Percentiles rank a stretch among this genome's conserved stretches.
phyloP scores from a whole-genome alignment of 2,329 filamentous ascomycete species.

The Emmonsia crescens region DNA sequence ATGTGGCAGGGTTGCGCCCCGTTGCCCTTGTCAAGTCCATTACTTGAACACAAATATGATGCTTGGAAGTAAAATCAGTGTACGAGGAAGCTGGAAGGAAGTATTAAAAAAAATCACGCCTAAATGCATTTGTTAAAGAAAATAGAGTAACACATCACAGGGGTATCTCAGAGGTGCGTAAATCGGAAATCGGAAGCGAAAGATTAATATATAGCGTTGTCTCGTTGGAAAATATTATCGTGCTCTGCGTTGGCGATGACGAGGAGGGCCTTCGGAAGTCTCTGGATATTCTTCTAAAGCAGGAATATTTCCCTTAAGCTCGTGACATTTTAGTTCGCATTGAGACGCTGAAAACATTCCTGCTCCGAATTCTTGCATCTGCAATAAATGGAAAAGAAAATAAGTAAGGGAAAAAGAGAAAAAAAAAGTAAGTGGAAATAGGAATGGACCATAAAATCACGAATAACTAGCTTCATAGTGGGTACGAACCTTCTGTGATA shows the following conservation, averaged over 20 bases:
- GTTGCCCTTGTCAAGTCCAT: not conserved
- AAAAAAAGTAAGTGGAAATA: conserved; percentile 7
- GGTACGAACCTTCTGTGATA: conserved; percentile 27
- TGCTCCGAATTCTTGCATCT: conserved; percentile 26
- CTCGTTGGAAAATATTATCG: not conserved
- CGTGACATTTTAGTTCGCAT: conserved; percentile 21
- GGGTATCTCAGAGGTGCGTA: not conserved
- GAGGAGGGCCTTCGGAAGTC: not conserved
- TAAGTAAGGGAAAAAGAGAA: conserved; percentile 13
- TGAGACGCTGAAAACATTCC: conserved; percentile 25
- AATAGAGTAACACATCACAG: not conserved
- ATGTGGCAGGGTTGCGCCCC: not conserved
- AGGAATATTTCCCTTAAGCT: conserved; percentile 4
- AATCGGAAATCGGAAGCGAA: not conserved
- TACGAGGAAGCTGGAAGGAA: not conserved
- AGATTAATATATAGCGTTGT: not conserved
- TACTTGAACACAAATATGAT: not conserved
- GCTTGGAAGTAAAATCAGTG: not conserved
- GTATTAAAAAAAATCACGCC: not conserved
- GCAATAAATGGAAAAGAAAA: conserved; percentile 1
- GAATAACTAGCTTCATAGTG: not conserved
- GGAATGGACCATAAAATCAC: not conserved
- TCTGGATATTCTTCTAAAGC: not conserved
- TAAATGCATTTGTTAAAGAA: not conserved
- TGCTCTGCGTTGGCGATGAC: not conserved